Evolutionary conservation across 1,139 yeast species (phyloP), one percentile per base, ranked within the genome.

Genomic region (Taphrina communis): DNA sequence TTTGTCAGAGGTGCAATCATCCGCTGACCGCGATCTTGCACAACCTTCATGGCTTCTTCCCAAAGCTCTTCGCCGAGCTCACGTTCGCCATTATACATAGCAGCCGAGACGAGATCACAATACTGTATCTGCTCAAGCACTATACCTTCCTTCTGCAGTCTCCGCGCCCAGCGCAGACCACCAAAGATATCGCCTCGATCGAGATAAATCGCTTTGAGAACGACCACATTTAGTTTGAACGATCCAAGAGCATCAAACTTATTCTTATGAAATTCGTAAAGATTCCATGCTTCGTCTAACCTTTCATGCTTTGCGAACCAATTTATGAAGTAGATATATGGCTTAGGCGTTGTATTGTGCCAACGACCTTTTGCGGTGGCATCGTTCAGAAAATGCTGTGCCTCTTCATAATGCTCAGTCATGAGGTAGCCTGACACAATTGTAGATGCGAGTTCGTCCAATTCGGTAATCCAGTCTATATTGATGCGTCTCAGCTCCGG

Each of bases 51-150:
- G 41, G 39, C 61, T n/a, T 46, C 55, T 31, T 42, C 14, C 61
- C 58, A 46, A 7, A 63, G 25, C 25, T 53, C 31, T 39, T 63
- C 67, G 9, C 61, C 67, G n/a, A 55, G 36, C 12, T 35, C 42
- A 8, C 67, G 52, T 21, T 63, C 67, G 9, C 67, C 61, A 35
- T 55, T 53, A 31, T 19, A 36, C 67, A 63, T 55, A 14, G 67
- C 67, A 6, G 59, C 21, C 19, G 39, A 44, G n/a, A 63, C 46
- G 8, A 63, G 31, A 17, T 25, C 55, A 9, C 17, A 36, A n/a
- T 42, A 63, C 9, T 39, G 61, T 12, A n/a, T 12, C 21, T 63
- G 67, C 38, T 60, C 65, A 11, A 60, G 41, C 9, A 19, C 48
- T 8, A 46, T 14, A 4, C 46, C 44, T 5, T 42, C 25, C 21